Evolutionary conservation across 2,329 filamentous ascomycete species (phyloP), one percentile per base, ranked within the genome.

Genomic region (Xylariaceae sp.): DNA sequence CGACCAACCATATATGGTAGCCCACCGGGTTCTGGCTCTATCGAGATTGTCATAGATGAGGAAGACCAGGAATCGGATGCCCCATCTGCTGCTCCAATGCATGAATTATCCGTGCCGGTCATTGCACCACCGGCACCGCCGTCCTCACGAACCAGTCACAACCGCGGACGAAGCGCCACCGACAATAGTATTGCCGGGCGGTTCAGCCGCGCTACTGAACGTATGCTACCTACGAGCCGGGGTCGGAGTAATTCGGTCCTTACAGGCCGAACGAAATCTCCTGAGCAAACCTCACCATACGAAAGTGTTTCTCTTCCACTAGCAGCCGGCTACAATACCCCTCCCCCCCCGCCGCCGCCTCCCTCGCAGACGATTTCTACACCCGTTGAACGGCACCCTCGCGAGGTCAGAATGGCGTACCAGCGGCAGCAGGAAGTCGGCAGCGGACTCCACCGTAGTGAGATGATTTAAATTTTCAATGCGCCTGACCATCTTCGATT

Each of bases 21-120:
- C 32, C 53, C 74, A 1, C 60, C 75, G 15, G 76, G 74, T 7
- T 78, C 80, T 0, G 81, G 79, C 4, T 78, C 82, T 63, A 85
- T 86, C 59, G 83, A 86, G 66, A 83, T 86, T 56, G 81, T 86
- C 47, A 83, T 84, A 78, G 82, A 86, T 59, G 80, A 83, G 2
- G 79, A 83, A 5, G 75, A 80, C 16, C 61, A 65, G 51, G 34
- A 56, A 51, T 13, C 30, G 1, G 16, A 21, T 18, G 29, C 59
- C 2, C 60, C 70, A 12, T 58, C 65, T 12, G 71, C 70, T 8
- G 67, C 69, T 1, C 72, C 71, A 1, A 71, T 73, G 45, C 62
- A 65, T 54, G 76, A 78, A 55, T 66, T 68, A 39, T 71, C 68
- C 39, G 73, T 78, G 1, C 74, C 76, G 6, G 71, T 77, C 56